phyloP scores from a whole-genome alignment of 306 rosid genomes.

The Ziziphus jujuba region DNA sequence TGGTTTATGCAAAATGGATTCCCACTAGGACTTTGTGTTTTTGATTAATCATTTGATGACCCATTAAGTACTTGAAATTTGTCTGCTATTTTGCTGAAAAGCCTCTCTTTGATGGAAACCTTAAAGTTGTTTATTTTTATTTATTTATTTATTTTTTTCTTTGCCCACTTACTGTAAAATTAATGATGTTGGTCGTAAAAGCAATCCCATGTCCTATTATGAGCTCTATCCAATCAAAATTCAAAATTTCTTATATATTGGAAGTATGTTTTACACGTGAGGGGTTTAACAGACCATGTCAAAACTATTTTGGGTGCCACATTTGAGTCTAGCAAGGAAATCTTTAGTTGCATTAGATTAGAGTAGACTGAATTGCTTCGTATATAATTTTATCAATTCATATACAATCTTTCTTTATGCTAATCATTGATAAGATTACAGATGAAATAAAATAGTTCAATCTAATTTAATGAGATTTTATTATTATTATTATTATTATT shows the following conservation, averaged over 20 bases:
- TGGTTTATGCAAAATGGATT: conserved; percentile 28
- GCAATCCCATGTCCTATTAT: conserved; percentile 32
- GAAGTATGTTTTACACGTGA: background rate
- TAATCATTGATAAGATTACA: too few species aligned
- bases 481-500: too few species aligned
- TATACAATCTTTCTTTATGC: too few species aligned
- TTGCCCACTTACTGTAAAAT: conserved; percentile 14
- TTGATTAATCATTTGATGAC: conserved; percentile 37
- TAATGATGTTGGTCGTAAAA: conserved; percentile 38
- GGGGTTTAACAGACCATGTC: background rate
- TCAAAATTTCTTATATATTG: too few species aligned
- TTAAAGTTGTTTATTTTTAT: conserved; percentile 23
- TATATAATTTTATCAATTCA: too few species aligned
- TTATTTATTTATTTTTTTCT: too few species aligned
- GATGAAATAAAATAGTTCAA: too few species aligned
- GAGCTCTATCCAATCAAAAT: conserved; percentile 4
- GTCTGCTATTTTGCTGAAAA: conserved; percentile 41
- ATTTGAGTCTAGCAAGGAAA: too few species aligned
- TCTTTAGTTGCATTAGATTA: too few species aligned
- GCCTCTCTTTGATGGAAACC: conserved; percentile 22
- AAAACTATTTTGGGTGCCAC: too few species aligned
- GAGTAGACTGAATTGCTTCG: too few species aligned
- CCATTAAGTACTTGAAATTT: conserved; percentile 24
- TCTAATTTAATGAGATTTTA: too few species aligned
- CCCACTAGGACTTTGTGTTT: conserved; percentile 37